phyloP scores from a whole-genome alignment of 1,139 yeast genomes.

The Ogataea hybrid region DNA sequence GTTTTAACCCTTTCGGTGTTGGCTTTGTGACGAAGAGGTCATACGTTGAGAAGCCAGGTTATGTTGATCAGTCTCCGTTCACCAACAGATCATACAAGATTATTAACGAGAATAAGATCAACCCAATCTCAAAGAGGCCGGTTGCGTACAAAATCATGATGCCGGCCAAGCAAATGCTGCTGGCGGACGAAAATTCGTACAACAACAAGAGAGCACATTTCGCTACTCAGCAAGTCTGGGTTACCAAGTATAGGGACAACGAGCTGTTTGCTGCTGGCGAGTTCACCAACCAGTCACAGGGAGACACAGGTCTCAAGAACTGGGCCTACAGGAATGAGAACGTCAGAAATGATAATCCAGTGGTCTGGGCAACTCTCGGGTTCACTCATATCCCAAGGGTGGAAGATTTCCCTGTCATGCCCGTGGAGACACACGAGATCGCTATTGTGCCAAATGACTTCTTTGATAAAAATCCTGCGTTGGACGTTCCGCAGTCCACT shows the following conservation, averaged over 20 bases:
- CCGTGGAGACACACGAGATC: constrained; percentile 72
- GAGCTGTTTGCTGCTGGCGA: constrained; percentile 76
- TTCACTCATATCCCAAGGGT: constrained; percentile 86
- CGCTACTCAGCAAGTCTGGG: constrained; percentile 77
- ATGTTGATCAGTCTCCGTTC: constrained; percentile 72
- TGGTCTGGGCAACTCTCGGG: constrained; percentile 86
- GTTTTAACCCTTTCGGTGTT: constrained; percentile 66
- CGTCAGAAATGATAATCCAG: constrained; percentile 78
- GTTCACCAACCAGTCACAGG: constrained; percentile 71
- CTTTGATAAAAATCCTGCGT: constrained; percentile 79
- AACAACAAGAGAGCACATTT: constrained; percentile 66
- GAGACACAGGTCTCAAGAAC: constrained; percentile 59
- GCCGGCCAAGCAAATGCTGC: constrained; percentile 74
- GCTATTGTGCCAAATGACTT: constrained; percentile 73
- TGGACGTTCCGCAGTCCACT: constrained; percentile 75
- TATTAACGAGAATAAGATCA: constrained; percentile 72
- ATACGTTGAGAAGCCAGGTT: constrained; percentile 69
- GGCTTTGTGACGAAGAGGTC: constrained; percentile 70
- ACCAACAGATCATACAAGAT: constrained; percentile 78
- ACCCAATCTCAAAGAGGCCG: constrained; percentile 73
- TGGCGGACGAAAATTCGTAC: constrained; percentile 63
- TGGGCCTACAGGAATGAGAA: constrained; percentile 64
- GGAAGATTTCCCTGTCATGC: constrained; percentile 95
- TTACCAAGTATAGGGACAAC: constrained; percentile 67
- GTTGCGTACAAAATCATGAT: constrained; percentile 79